Evolutionary conservation across 371 early-diverging fungal species (phyloP).

Genomic region (Rhizopus microsporus): DNA sequence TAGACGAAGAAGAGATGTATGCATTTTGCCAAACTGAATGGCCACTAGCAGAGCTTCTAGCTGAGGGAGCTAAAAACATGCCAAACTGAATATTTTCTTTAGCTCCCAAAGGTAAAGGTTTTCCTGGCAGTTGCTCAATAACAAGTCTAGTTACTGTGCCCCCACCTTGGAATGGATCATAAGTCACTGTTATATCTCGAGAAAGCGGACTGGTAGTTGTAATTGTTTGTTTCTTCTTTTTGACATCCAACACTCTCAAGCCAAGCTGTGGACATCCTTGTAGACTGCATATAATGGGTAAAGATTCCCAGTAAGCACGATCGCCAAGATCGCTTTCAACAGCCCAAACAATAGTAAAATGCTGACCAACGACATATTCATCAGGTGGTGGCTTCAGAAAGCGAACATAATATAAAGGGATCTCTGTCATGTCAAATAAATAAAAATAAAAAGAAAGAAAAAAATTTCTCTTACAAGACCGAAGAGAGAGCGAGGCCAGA

Average conservation of each 20-base stretch:
- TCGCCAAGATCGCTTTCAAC: conserved; percentile 52
- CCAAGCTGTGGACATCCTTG: conserved; percentile 16
- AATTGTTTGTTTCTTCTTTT: conserved; percentile 5
- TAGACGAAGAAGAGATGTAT: conserved; percentile 9
- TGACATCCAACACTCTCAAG: conserved; percentile 12
- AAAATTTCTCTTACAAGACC: too few relatives aligned
- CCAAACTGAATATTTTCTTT: conserved; percentile 13
- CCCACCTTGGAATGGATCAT: conserved; percentile 38
- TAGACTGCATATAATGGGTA: conserved; percentile 21
- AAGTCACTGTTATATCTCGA: conserved; percentile 16
- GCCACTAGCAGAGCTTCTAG: neutral
- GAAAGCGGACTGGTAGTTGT: neutral
- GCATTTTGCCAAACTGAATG: conserved; percentile 32
- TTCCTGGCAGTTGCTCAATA: conserved; percentile 19
- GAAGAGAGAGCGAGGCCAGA: too few relatives aligned
- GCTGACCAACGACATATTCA: conserved; percentile 22
- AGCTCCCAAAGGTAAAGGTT: conserved; percentile 11
- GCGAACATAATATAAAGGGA: conserved; percentile 37
- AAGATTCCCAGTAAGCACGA: conserved; percentile 27
- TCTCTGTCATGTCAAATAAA: neutral
- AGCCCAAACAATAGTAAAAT: conserved; percentile 49
- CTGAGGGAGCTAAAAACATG: conserved; percentile 11
- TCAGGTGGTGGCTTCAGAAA: conserved; percentile 49
- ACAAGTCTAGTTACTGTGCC: conserved; percentile 29
- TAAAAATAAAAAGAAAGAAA: too few relatives aligned